Evolutionary conservation across 176 grass and related monocot genomes (phyloP).

Genomic region (Calamus simplicifolius): DNA sequence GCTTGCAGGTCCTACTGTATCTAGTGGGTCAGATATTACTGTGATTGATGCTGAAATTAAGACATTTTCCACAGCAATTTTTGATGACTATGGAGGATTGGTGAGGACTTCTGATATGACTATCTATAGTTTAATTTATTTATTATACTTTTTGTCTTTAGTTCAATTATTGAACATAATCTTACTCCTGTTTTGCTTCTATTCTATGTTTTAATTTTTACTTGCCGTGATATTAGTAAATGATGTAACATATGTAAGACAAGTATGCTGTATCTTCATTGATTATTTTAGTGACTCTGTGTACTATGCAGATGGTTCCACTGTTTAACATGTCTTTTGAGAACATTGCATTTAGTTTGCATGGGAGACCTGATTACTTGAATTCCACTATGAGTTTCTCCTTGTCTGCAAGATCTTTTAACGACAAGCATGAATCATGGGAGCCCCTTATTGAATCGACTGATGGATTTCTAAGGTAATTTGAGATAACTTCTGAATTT

Average conservation of each 20-base stretch:
- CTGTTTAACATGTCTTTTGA: constrained; percentile 71
- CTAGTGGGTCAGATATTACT: constrained; percentile 56
- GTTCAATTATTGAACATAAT: not conserved
- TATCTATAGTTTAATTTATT: not conserved
- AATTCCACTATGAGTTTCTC: constrained; percentile 80
- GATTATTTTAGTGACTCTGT: not conserved
- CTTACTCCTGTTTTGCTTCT: no score
- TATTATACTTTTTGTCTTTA: not conserved
- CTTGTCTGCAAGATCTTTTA: constrained; percentile 74
- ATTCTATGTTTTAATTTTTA: no score
- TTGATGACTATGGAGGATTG: constrained; percentile 96
- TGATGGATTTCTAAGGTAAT: constrained; percentile 91
- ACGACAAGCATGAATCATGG: constrained; percentile 88
- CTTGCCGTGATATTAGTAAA: no score
- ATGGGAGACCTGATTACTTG: constrained; percentile 64
- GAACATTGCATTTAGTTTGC: constrained; percentile 66
- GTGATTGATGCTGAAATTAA: constrained; percentile 84
- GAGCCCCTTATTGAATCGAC: constrained; percentile 92
- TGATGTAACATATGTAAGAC: no score
- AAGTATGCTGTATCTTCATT: no score
- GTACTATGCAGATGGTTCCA: constrained; percentile 74
- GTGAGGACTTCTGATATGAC: constrained; percentile 27
- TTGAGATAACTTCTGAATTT: not conserved
- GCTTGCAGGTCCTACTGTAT: constrained; percentile 48
- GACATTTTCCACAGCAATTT: constrained; percentile 74